These are phyloP conservation scores for Fusarium sp. DNA, from an alignment of 2,329 filamentous ascomycete species.

Conservation along the genomic window DNA sequence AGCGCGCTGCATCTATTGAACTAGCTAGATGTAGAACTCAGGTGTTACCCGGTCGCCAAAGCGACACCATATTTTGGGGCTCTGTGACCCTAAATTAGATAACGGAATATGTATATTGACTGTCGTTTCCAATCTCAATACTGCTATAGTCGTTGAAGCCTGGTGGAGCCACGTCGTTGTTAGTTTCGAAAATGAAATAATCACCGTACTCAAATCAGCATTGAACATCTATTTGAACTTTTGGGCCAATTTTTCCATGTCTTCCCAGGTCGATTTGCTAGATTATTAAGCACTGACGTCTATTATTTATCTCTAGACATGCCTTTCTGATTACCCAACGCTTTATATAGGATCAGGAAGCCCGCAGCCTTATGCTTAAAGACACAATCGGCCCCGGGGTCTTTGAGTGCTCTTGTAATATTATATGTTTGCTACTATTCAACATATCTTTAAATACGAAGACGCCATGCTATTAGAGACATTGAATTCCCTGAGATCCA, in stretches of 20 bases:
- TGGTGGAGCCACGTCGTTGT: no score
- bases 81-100: not conserved
- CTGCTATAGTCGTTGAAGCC: no score
- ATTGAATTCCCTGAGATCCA: no score
- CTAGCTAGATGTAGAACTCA: not conserved
- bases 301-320: not conserved
- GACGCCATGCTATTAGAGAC: no score
- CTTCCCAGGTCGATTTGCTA: not conserved
- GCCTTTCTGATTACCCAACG: not conserved
- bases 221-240: no score
- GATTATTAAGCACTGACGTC: accelerated
- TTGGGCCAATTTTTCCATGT: not conserved
- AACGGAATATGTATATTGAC: not conserved
- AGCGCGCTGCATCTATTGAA: accelerated
- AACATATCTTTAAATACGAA: no score
- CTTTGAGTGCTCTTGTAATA: not conserved
- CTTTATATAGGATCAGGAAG: no score
- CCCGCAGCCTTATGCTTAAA: no score
- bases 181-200: no score
- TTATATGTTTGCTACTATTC: no score
- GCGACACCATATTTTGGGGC: accelerated
- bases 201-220: not conserved
- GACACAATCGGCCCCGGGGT: accelerated
- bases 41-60: no score
- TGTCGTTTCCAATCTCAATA: not conserved